Conservation (phyloP, 306 rosid genomes). For the Gynostemma pentaphyllum region DNA sequence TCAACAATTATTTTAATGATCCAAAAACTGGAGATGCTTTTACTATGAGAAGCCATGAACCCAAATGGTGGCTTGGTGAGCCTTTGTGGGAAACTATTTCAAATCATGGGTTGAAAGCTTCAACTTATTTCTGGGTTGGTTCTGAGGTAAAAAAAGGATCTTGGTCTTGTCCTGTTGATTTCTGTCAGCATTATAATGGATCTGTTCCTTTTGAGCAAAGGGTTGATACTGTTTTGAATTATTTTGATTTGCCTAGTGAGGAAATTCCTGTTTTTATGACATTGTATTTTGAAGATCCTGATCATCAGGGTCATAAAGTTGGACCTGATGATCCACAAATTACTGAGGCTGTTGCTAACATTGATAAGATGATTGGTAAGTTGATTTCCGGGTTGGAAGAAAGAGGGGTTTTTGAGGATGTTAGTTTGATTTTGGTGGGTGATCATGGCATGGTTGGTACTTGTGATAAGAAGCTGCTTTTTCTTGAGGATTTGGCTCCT, state of each 20-base stretch:
- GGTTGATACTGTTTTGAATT: slow-evolving; percentile 48
- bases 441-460: slow-evolving; percentile 99
- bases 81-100: slow-evolving; percentile 88
- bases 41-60: slow-evolving; percentile 62
- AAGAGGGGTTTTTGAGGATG: slow-evolving; percentile 83
- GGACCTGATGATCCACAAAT: slow-evolving; percentile 92
- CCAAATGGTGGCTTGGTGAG: slow-evolving; percentile 98
- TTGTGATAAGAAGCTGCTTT: slow-evolving; percentile 73
- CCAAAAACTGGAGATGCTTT: slow-evolving; percentile 59
- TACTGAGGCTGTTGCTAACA: slow-evolving; percentile 59
- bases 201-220: slow-evolving; percentile 80
- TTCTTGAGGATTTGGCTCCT: slow-evolving; percentile 57
- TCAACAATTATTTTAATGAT: slow-evolving; percentile 72
- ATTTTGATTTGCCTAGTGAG: slow-evolving; percentile 59
- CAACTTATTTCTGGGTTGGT: slow-evolving; percentile 92
- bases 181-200: slow-evolving; percentile 43
- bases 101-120: slow-evolving; percentile 65
- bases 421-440: slow-evolving; percentile 65
- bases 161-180: slow-evolving; percentile 55
- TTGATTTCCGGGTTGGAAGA: slow-evolving; percentile 70
- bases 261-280: slow-evolving; percentile 83
- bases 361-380: slow-evolving; percentile 79
- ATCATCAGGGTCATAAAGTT: slow-evolving; percentile 83
- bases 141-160: slow-evolving; percentile 92
- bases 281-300: slow-evolving; percentile 94